Evolutionary conservation across 345 rosid genomes (phyloP), one percentile per base, ranked within the genome.

Genomic region (Kernera saxatilis): DNA sequence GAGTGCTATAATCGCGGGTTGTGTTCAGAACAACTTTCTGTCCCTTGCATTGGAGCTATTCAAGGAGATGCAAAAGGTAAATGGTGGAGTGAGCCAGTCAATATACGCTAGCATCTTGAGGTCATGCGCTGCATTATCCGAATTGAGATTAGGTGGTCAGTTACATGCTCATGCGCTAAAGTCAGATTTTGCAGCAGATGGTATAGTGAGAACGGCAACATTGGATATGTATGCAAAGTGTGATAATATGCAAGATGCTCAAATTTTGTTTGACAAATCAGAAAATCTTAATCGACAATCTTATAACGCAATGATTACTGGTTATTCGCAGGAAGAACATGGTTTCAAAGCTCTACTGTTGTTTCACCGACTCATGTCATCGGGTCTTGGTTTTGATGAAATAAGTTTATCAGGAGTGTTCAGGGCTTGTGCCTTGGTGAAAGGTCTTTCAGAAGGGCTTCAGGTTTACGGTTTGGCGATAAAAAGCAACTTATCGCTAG

Each of bases 221-320:
- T 61, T 94, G 78, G 97, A 94, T 78, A 91, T 94, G 99, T 94
- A 94, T 52, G 87, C 96, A 15, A 94, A 91, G 82, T 88, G 95
- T 70, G 86, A 82, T 29, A 74, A 82, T 44, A 78, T 89, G 78
- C 52, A 15, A 46, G 88, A 84, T 76, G 94, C 99, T 80, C 82
- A 78, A 69, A 84, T 79, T 80, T 36, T 86, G 55, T 89, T 94
- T 82, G 81, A 79, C 73, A 72, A 74, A n/a, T 82, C 93, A 66
- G 90, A 83, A 8, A 73, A 61, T 67, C 89, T 19, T 67, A 83
- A 78, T 49, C 69, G 89, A 79, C 97, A 89, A 69, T 89, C 95
- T 51, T 84, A 84, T 66, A 94, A 91, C 74, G 99, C 99, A 23
- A 85, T 91, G 75, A 83, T 94, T 45, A 73, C 85, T 74, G 99